phyloP scores from a whole-genome alignment of 768 basidiomycete genomes.

The Coprinopsis marcescibilis region DNA sequence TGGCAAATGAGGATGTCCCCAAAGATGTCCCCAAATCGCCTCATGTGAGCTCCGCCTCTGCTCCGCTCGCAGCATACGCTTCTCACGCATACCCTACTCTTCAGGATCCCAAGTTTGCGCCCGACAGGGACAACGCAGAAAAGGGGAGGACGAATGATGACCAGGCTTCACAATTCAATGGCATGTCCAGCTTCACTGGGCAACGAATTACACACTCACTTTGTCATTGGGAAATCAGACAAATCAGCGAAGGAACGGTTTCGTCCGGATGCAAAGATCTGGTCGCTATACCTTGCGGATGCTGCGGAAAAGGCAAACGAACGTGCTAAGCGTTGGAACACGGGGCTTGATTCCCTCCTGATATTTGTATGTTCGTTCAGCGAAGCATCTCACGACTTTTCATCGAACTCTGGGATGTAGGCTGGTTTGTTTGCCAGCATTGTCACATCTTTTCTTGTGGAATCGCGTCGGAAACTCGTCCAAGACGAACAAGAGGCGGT shows the following conservation, averaged over 20 bases:
- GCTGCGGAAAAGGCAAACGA: slow-evolving; percentile 8
- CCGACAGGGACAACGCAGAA: too few relatives aligned
- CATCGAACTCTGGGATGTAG: slow-evolving; percentile 9
- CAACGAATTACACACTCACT: too few relatives aligned
- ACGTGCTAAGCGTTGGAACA: slow-evolving; percentile 7
- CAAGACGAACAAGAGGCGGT: slow-evolving; percentile 15
- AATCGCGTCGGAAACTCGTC: slow-evolving; percentile 14
- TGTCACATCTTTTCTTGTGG: slow-evolving; percentile 18
- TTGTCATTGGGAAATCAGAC: too few relatives aligned
- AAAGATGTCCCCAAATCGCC: too few relatives aligned
- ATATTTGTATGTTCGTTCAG: slow-evolving; percentile 3
- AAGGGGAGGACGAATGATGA: too few relatives aligned
- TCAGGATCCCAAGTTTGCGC: too few relatives aligned
- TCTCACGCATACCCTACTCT: too few relatives aligned
- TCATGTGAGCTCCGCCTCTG: too few relatives aligned
- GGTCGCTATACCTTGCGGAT: slow-evolving; percentile 6
- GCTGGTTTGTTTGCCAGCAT: slow-evolving; percentile 21
- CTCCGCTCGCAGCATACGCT: too few relatives aligned
- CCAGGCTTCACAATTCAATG: too few relatives aligned
- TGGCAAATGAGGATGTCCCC: too few relatives aligned
- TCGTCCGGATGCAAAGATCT: slow-evolving; percentile 8
- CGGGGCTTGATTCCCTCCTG: slow-evolving; percentile 9
- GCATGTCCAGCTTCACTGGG: too few relatives aligned
- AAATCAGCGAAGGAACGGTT: not conserved
- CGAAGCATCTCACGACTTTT: not conserved